Conservation (phyloP, 2,329 filamentous ascomycete species). For the Endoconidiophora laricicola region DNA sequence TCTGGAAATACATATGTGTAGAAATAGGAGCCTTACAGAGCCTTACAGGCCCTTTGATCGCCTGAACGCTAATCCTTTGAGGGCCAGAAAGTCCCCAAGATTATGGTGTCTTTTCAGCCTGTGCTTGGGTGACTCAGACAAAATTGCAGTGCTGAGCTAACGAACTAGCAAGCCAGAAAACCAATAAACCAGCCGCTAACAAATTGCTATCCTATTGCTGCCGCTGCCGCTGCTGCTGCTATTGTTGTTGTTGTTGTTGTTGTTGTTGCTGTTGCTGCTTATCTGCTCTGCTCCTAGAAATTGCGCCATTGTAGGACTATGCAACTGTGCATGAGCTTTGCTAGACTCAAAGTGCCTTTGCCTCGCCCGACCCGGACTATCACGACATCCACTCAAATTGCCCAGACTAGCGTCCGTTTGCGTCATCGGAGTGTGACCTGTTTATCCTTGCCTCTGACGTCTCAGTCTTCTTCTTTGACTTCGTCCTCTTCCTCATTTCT, state of each 20-base stretch:
- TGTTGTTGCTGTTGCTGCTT: background rate
- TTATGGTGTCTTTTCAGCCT: slow-evolving; percentile 1
- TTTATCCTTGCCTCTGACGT: background rate
- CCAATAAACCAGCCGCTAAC: background rate
- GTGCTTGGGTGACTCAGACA: slow-evolving; percentile 7
- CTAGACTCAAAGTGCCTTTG: background rate
- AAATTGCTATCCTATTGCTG: too few relatives aligned
- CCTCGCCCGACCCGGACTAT: slow-evolving; percentile 1
- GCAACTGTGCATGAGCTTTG: slow-evolving; percentile 4
- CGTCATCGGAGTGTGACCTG: background rate
- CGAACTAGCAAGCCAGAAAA: background rate
- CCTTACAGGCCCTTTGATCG: background rate
- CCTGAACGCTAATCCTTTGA: background rate
- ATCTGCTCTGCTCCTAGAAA: too few relatives aligned
- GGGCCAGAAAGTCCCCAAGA: background rate
- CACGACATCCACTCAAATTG: background rate
- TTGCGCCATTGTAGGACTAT: background rate
- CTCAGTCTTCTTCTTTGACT: background rate
- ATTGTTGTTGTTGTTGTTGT: background rate
- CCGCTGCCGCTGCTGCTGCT: too few relatives aligned
- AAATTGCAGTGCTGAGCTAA: background rate
- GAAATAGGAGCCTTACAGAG: background rate
- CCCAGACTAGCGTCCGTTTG: background rate
- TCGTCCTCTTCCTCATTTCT: background rate
- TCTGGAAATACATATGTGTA: too few relatives aligned